A percentile compares a stretch with the other conserved stretches of the same genome.
These are phyloP conservation scores for Arthrobotrys musiformis DNA, from an alignment of 2,329 filamentous ascomycete species.

Conservation along the genomic window DNA sequence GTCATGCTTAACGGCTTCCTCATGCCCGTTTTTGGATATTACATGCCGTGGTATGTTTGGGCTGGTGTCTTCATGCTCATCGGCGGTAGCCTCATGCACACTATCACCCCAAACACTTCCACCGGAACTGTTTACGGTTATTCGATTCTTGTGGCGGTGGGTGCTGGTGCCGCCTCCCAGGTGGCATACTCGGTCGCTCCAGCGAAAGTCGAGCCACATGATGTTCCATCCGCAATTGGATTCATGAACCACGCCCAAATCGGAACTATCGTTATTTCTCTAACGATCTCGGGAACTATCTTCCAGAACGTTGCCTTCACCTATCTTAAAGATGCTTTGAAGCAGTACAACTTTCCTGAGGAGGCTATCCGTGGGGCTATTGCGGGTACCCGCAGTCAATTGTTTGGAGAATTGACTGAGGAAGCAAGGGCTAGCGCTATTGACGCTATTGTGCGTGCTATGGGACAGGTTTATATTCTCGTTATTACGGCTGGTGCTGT, in stretches of 20 bases:
- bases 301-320: slow-evolving; percentile 62
- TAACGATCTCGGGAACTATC: slow-evolving; percentile 63
- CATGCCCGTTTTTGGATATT: slow-evolving; percentile 63
- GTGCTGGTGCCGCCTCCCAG: slow-evolving; percentile 63
- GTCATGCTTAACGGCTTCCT: slow-evolving; percentile 63
- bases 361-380: slow-evolving; percentile 60
- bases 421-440: slow-evolving; percentile 59
- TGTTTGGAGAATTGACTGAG: slow-evolving; percentile 51
- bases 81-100: slow-evolving; percentile 59
- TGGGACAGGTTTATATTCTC: slow-evolving; percentile 61
- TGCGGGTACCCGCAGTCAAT: slow-evolving; percentile 56
- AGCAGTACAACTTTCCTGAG: slow-evolving; percentile 56
- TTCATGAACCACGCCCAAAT: slow-evolving; percentile 63
- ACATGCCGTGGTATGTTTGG: slow-evolving; percentile 64
- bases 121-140: slow-evolving; percentile 61
- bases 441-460: slow-evolving; percentile 61
- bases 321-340: slow-evolving; percentile 60
- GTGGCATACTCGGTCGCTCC: slow-evolving; percentile 63
- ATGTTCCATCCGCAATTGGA: slow-evolving; percentile 62
- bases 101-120: slow-evolving; percentile 58
- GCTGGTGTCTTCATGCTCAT: slow-evolving; percentile 61
- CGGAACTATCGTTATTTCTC: slow-evolving; percentile 61
- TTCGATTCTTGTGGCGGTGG: slow-evolving; percentile 63
- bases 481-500: slow-evolving; percentile 61
- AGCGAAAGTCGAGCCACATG: slow-evolving; percentile 60